Evolutionary conservation across 106 monocot species (phyloP).

Genomic region (Vanilla planifolia): DNA sequence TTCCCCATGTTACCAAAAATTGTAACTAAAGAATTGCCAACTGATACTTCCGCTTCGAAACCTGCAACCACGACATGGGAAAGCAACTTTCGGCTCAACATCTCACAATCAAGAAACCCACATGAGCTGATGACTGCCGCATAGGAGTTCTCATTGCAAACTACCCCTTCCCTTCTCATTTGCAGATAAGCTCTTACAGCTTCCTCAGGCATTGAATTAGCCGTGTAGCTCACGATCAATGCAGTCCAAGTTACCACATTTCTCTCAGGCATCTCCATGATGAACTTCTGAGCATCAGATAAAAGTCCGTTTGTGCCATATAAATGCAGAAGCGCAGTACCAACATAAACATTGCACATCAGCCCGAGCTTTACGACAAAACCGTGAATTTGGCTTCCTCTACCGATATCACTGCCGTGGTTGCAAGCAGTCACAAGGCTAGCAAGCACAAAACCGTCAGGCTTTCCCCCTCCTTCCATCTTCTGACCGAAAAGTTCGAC

Average conservation of each 20-base stretch:
- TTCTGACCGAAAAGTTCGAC: conserved; percentile 30
- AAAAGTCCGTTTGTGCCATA: conserved; percentile 47
- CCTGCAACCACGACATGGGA: conserved; percentile 66
- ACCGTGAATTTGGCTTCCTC: conserved; percentile 46
- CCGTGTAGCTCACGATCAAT: conserved; percentile 50
- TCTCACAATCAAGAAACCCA: conserved; percentile 36
- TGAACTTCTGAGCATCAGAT: conserved; percentile 32
- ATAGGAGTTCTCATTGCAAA: conserved; percentile 66
- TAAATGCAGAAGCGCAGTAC: conserved; percentile 68
- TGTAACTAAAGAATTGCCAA: conserved; percentile 62
- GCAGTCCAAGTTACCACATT: conserved; percentile 96
- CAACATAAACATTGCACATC: conserved; percentile 56
- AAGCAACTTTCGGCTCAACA: conserved; percentile 44
- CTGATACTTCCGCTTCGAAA: conserved; percentile 46
- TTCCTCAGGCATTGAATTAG: conserved; percentile 42
- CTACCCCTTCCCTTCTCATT: conserved; percentile 59
- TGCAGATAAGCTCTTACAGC: conserved; percentile 40
- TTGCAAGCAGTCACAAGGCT: conserved; percentile 50
- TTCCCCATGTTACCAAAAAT: conserved; percentile 51
- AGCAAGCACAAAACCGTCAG: conserved; percentile 57
- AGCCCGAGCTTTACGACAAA: conserved; percentile 45
- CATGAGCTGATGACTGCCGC: conserved; percentile 64
- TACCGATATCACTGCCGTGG: conserved; percentile 7
- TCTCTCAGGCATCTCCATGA: conserved; percentile 58
- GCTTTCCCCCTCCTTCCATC: conserved; percentile 24